Evolutionary conservation across 768 basidiomycete genomes (phyloP), one percentile per base, ranked within the genome.

Genomic region (Glaciozyma antarctica): DNA sequence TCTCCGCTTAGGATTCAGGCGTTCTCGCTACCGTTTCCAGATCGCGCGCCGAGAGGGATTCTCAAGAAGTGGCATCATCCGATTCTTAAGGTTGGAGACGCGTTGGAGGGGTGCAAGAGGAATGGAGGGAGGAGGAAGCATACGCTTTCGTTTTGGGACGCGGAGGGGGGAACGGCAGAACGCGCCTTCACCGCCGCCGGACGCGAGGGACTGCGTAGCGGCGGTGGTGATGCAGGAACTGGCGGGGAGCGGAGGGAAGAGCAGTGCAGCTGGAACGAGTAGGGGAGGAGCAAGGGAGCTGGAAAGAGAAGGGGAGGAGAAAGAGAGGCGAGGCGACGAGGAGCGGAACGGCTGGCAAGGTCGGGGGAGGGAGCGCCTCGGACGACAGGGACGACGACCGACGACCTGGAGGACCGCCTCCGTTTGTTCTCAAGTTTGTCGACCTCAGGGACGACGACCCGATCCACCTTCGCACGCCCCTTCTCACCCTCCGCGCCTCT

Each of bases 41-140:
- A 15, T 22, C 26, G 44, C 32, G n/a, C n/a, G 6, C 21, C 64
- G 3, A 12, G 24, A 5, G 32, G 55, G 32, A 55, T 62, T 45
- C 54, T 63, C 26, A 54, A 61, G 21, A 49, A 30, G 41, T 44
- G n/a, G 49, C 38, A 38, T 26, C 49, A 19, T 38, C 24, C 28
- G 17, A 59, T 34, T 2, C 3, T 41, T 16, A 58, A 55, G 26
- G 64, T 48, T 2, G 10, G 6, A 38, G 56, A 62, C 58, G 61
- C 63, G 51, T 55, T 56, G 13, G 64, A 69, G 26, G 68, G 68
- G 13, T 55, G 52, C 19, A 41, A 41, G 19, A 22, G 47, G 51
- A 69, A 69, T 48, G 64, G 62, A 12, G 41, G 67, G 13, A 61
- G 68, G 9, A 41, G 62, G 59, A 66, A 55, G 52, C 68, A 69